A percentile compares a stretch with the other conserved stretches of the same genome.
Conservation (phyloP, 371 early-diverging fungal genomes). For the Blakeslea trispora region DNA sequence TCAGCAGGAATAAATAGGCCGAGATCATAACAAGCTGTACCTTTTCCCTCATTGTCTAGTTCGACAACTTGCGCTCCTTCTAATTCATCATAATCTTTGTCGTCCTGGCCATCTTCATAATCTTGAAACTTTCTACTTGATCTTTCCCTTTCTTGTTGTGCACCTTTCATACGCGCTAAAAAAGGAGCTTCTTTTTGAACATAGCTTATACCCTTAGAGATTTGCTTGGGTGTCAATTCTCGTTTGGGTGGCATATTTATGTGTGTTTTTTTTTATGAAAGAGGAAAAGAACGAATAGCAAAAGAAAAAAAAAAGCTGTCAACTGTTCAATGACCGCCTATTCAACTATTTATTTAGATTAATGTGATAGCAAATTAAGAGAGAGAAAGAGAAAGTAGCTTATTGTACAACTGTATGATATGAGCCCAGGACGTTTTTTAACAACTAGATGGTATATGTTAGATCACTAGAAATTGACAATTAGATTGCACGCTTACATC, state of each 20-base stretch:
- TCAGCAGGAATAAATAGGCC: not conserved
- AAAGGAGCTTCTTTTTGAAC: slow-evolving; percentile 54
- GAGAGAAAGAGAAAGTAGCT: not conserved
- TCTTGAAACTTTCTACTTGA: slow-evolving; percentile 34
- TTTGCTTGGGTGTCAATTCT: slow-evolving; percentile 47
- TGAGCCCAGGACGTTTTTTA: slow-evolving; percentile 2
- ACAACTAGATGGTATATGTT: too few relatives aligned
- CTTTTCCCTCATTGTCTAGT: slow-evolving; percentile 49
- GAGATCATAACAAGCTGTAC: slow-evolving; percentile 23
- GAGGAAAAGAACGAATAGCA: not conserved
- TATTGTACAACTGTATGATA: slow-evolving; percentile 11
- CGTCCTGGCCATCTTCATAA: slow-evolving; percentile 48
- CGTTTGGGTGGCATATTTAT: slow-evolving; percentile 24
- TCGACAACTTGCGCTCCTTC: slow-evolving; percentile 52
- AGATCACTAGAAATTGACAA: too few relatives aligned
- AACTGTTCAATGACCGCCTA: too few relatives aligned
- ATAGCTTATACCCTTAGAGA: slow-evolving; percentile 45
- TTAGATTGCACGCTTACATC: too few relatives aligned
- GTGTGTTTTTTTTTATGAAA: not conserved
- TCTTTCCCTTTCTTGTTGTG: slow-evolving; percentile 23
- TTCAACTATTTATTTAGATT: slow-evolving; percentile 6
- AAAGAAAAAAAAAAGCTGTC: too few relatives aligned
- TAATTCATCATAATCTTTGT: slow-evolving; percentile 50
- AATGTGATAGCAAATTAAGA: not conserved
- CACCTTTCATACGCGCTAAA: slow-evolving; percentile 37